These are phyloP conservation scores for Dalbergia oliveri DNA, from an alignment of 306 rosid genomes.

Conservation along the genomic window DNA sequence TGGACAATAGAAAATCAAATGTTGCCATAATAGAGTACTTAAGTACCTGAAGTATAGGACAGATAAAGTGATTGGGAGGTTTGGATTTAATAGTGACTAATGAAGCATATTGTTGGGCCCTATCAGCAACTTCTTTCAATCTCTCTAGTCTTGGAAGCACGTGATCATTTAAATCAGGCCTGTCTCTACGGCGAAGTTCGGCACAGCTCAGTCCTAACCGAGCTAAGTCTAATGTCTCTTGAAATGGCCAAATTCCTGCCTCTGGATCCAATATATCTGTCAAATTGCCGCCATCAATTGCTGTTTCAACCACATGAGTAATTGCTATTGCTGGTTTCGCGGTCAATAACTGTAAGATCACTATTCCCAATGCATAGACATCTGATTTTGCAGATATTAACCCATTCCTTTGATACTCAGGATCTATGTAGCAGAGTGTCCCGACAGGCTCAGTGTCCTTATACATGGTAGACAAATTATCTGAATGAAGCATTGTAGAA, in stretches of 20 bases:
- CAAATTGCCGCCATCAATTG: conserved; percentile 57
- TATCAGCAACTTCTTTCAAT: conserved; percentile 71
- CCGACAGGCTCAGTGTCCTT: conserved; percentile 83
- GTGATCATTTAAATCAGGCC: conserved; percentile 80
- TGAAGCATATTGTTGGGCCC: conserved; percentile 55
- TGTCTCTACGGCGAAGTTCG: conserved; percentile 86
- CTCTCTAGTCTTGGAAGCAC: conserved; percentile 77
- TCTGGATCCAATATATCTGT: conserved; percentile 68
- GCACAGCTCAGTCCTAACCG: conserved; percentile 80
- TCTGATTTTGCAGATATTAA: conserved; percentile 79
- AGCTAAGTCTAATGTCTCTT: conserved; percentile 77
- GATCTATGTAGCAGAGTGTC: conserved; percentile 90
- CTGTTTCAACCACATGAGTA: conserved; percentile 82
- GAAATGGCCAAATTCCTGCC: conserved; percentile 90
- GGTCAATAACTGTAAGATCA: conserved; percentile 85
- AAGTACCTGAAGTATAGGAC: conserved; percentile 90
- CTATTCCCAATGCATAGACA: conserved; percentile 95
- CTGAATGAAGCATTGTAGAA: conserved; percentile 71
- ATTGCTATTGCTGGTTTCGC: conserved; percentile 87
- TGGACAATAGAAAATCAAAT: conserved; percentile 2
- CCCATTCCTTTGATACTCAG: conserved; percentile 94
- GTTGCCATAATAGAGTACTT: conserved; percentile 21
- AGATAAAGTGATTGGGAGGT: conserved; percentile 88
- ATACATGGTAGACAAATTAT: conserved; percentile 60
- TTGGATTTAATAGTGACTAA: conserved; percentile 50